Evolutionary conservation across 2,329 filamentous ascomycete species (phyloP), one percentile per base, ranked within the genome.

Genomic region (Dactylellina parvicollis): DNA sequence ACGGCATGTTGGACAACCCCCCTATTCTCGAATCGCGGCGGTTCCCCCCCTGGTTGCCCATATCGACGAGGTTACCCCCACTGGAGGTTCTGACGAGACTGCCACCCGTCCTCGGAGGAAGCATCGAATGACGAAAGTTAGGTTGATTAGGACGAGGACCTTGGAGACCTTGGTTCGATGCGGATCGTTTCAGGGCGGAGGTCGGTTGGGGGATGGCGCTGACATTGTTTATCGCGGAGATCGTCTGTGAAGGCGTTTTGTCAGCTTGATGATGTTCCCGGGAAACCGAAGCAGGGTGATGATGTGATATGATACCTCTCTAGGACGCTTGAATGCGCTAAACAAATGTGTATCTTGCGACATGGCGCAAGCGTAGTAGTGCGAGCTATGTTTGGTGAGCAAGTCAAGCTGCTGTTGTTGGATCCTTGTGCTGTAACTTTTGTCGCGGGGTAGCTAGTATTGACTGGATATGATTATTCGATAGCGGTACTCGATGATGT

Each of bases 161-260:
- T 71, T 87, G 85, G 78, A 88, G 84, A 79, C 88, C 87, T 75
- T 88, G 88, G 77, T 88, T 88, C 10, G 92, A 93, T 79, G 89
- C 95, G 28, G 91, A 90, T 80, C 95, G 91, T 84, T 99, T 99
- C 86, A 99, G 90, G 40, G 92, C 92, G 40, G 94, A 98, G 26
- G 91, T 86, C 7, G 95, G 94, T 82, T 96, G 92, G 18, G 95
- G 95, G 75, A 99, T 91, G 20, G 88, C 87, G 18, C 91, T 90
- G 81, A 92, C 40, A 56, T 64, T 69, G 60, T 88, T 94, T 79
- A 96, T 88, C 76, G 89, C 89, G 76, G 90, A 93, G 72, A 98
- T 87, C 60, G 95, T 97, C 92, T 96, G 81, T 75, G 76, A 36
- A 38, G 82, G n/a, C n/a, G n/a, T n/a, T n/a, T n/a, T 65, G 9